Percentiles rank a stretch among this genome's conserved stretches.
Conservation (phyloP, 768 basidiomycete genomes). For the Tephrocybe sp. region DNA sequence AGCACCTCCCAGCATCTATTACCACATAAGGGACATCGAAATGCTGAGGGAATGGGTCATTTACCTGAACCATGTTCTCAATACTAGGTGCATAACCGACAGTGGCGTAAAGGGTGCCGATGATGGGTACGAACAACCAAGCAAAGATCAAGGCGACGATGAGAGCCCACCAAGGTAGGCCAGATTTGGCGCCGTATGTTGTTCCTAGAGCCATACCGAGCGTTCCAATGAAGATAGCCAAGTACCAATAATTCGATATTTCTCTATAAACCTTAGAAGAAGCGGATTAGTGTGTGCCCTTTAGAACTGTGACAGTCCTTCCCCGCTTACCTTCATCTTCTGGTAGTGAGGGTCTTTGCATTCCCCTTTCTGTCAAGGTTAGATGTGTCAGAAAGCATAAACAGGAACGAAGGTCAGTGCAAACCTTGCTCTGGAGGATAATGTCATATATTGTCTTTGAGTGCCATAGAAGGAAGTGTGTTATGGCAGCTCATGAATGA, state of each 20-base stretch:
- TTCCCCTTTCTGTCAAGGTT: constrained; percentile 31
- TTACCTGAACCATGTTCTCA: constrained; percentile 34
- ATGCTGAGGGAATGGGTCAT: neutral
- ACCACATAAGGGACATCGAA: neutral
- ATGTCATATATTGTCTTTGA: constrained; percentile 36
- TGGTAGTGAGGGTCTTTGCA: constrained; percentile 37
- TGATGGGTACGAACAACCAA: constrained; percentile 42
- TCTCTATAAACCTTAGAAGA: constrained; percentile 33
- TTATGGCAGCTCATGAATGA: constrained; percentile 35
- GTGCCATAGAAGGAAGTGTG: constrained; percentile 51
- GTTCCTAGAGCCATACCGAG: constrained; percentile 33
- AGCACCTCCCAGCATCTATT: constrained; percentile 45
- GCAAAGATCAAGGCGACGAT: constrained; percentile 46
- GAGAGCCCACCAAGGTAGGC: constrained; percentile 38
- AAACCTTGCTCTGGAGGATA: constrained; percentile 28
- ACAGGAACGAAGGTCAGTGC: neutral
- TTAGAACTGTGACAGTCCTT: neutral
- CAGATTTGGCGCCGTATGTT: constrained; percentile 33
- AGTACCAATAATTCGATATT: constrained; percentile 36
- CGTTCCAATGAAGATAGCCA: constrained; percentile 29
- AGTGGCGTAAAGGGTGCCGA: constrained; percentile 47
- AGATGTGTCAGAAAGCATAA: constrained; percentile 20
- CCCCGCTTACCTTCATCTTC: constrained; percentile 32
- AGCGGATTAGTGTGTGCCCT: neutral
- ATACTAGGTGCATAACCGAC: constrained; percentile 35